Base-by-base conservation (phyloP, 331 rosid species). In the Pyrus hybrid region DNA sequence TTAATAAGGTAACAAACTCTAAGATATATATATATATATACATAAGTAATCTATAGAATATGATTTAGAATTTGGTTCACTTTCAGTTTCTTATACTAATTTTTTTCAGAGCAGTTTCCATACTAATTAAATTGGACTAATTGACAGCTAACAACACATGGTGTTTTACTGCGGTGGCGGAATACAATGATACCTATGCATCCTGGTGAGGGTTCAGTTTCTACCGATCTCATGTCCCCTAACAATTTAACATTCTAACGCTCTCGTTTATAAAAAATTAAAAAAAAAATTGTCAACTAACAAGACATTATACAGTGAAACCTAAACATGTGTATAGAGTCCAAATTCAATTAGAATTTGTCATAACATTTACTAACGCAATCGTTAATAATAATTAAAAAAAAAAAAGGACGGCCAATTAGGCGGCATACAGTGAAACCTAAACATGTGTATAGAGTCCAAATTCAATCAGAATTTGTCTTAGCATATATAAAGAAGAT, bases 191-290 rank as follows among this genome's bases (percentile, higher is more conserved):
- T 49, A 2, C 1, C 0, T 6, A 17, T 49, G 0, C 56, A 17
- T 0, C 0, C 1, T 6, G 0, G 9, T 49, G 9, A 0, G 0
- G n/a, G 0, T 49, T 16, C 1, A 0, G 1, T 49, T 9, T 49
- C 4, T 0, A 16, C 7, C 45, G 1, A 37, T 37, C 13, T 3
- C 5, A 4, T 41, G 2, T 47, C 4, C 4, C 2, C 4, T 49
- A 17, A 49, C 4, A 16, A 49, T 49, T 17, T 49, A 49, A 1
- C 3, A 0, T 49, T 5, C n/a, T 0, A 41, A 49, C 16, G 0
- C 1, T 35, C 45, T 41, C 0, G 9, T 16, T 3, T 49, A 17
- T 16, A 1, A 49, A 49, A 49, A 49, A n/a, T n/a, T n/a, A n/a
- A n/a, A 41, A 11, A 49, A 16, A 30, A 2, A 3, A 41, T 49